A percentile compares a stretch with the other conserved stretches of the same genome.
Evolutionary conservation across 192 early-diverging fungal genomes (phyloP).

Genomic region (Podochytrium sp.): DNA sequence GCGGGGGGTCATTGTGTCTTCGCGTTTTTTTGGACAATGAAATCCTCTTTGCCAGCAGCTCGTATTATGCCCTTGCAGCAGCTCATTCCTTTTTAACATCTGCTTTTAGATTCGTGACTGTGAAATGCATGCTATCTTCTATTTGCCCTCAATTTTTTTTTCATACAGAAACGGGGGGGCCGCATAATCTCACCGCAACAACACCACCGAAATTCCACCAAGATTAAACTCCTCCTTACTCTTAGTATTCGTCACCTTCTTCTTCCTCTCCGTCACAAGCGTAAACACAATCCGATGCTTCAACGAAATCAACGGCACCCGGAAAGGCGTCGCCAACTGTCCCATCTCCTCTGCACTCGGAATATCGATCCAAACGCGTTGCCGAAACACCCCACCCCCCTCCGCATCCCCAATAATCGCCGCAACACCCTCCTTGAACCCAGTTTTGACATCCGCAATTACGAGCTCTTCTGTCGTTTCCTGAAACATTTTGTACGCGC

Average conservation of each 20-base stretch:
- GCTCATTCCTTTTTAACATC: too few relatives aligned
- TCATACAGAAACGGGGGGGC: too few relatives aligned
- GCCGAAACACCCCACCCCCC: background rate
- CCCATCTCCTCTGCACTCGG: background rate
- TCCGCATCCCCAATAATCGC: background rate
- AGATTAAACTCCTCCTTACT: background rate
- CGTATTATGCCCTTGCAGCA: too few relatives aligned
- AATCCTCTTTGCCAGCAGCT: too few relatives aligned
- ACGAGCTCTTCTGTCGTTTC: background rate
- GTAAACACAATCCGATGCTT: background rate
- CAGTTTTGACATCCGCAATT: background rate
- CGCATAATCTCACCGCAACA: conserved; percentile 8
- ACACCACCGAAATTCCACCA: background rate
- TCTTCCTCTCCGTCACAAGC: background rate
- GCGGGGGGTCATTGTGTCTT: too few relatives aligned
- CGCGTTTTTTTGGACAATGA: too few relatives aligned
- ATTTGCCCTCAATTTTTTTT: too few relatives aligned
- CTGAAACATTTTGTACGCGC: background rate
- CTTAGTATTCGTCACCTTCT: background rate
- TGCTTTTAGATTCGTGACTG: too few relatives aligned
- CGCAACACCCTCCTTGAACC: background rate
- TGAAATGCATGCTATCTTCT: too few relatives aligned
- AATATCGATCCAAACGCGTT: conserved; percentile 1
- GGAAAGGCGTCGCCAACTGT: background rate
- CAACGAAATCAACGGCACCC: conserved; percentile 1